Conservation (phyloP, 1,284 basidiomycete genomes). For the Sanghuangporus baumii region DNA sequence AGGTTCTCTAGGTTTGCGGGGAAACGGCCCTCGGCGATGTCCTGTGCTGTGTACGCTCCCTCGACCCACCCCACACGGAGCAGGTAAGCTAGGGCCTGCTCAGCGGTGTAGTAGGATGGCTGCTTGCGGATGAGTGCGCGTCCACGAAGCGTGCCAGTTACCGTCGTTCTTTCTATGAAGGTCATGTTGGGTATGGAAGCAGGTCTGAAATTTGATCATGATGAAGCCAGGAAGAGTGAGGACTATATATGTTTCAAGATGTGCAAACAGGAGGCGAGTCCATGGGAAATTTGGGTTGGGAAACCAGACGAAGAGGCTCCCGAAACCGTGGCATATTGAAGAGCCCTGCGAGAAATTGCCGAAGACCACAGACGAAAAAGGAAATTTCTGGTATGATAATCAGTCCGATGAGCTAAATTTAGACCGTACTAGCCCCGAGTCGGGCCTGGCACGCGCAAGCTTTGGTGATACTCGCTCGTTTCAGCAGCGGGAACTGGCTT, state of each 20-base stretch:
- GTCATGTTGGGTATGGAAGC: background rate
- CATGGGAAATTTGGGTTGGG: background rate
- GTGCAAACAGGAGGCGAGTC: background rate
- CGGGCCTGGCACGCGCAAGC: too few species aligned
- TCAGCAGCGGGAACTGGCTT: too few species aligned
- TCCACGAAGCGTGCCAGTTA: conserved; percentile 4
- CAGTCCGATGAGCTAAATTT: too few species aligned
- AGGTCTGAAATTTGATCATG: background rate
- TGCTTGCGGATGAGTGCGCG: conserved; percentile 10
- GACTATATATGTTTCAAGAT: background rate
- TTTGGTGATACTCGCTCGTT: too few species aligned
- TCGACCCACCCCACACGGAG: conserved; percentile 7
- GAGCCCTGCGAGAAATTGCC: too few species aligned
- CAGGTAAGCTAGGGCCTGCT: conserved; percentile 9
- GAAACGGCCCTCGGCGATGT: conserved; percentile 9
- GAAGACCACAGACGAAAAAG: background rate
- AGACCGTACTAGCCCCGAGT: too few species aligned
- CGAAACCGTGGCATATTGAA: too few species aligned
- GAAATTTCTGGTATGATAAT: background rate
- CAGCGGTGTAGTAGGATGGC: conserved; percentile 9
- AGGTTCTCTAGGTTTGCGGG: conserved; percentile 15
- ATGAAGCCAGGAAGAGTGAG: background rate
- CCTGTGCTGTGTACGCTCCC: background rate
- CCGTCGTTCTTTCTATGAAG: background rate
- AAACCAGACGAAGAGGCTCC: too few species aligned